Evolutionary conservation across 805 yeast genomes (phyloP), one percentile per base, ranked within the genome.

Genomic region (Saccharomycopsis sp.): DNA sequence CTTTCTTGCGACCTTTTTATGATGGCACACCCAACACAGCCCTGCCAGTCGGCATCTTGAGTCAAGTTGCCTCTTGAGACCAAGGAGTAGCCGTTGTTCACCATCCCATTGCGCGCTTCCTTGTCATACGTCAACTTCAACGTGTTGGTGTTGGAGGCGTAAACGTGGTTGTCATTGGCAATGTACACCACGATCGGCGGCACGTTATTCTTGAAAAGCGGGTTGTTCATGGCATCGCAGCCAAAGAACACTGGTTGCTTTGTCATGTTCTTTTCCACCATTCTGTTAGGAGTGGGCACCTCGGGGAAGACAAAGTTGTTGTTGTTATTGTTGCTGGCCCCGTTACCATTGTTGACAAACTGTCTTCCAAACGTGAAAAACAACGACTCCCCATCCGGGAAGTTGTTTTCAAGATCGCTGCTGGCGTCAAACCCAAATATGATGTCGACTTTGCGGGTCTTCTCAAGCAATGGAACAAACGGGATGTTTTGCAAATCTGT

Each of bases 1-100:
- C 87, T 69, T 60, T 84, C 92, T 54, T 78, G 77, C 32, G 79
- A 73, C 57, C 95, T 75, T 63, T 83, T 79, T 44, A 84, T 66
- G 35, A 85, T 70, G 9, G 94, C 95, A 65, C 95, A 84, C 2
- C 83, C 85, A 35, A 84, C 68, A 63, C 95, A 84, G 5, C 77
- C 70, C 27, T 71, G 63, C 77, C 82, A 84, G 30, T 80, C 75
- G 5, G 62, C 56, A 50, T 83, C 92, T 18, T 77, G 53, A 8
- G 92, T 79, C 31, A 74, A 60, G 55, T 83, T 83, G 43, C 68
- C 66, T 54, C 80, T 71, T 1, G 88, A 67, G n/a, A 78, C 70
- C 9, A 73, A 67, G 51, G 81, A 83, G 54, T 73, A 81, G 10
- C 94, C 95, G 56, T 85, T 86, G 50, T 66, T 59, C 41, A 85